Percentiles rank a stretch among this genome's conserved stretches.
phyloP scores from a whole-genome alignment of 495 filamentous ascomycete species.

The Xylaria sp. region DNA sequence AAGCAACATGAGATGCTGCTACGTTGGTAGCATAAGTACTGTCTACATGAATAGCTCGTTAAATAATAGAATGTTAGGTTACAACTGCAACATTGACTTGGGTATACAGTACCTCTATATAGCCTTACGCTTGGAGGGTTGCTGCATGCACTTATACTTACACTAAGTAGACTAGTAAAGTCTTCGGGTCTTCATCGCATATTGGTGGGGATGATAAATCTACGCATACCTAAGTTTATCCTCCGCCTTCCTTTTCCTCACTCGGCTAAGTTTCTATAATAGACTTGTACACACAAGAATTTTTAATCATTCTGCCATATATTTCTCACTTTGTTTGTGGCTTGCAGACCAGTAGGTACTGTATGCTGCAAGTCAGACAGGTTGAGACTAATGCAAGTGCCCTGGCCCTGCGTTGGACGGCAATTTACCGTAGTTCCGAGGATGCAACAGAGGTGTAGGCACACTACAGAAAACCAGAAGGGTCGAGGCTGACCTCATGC shows the following conservation, averaged over 20 bases:
- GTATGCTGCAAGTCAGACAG: conserved; percentile 13
- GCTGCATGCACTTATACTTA: background rate
- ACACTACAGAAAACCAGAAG: background rate
- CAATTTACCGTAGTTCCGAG: conserved; percentile 15
- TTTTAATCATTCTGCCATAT: background rate
- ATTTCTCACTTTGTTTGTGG: background rate
- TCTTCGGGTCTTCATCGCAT: background rate
- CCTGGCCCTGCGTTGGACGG: conserved; percentile 7
- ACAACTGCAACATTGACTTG: background rate
- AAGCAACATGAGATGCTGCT: background rate
- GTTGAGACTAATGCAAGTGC: conserved; percentile 14
- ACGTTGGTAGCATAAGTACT: background rate
- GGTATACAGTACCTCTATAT: background rate
- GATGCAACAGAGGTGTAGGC: background rate
- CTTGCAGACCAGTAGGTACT: background rate
- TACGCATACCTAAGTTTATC: background rate
- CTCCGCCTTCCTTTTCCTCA: background rate
- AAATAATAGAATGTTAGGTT: background rate
- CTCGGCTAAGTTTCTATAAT: background rate
- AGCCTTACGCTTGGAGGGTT: background rate
- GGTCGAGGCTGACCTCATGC: background rate
- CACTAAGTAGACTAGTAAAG: background rate
- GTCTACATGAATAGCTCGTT: background rate
- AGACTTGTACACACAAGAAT: background rate
- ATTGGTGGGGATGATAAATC: background rate